Conservation (phyloP, 1,284 basidiomycete species). For the Takashimella koratensis region DNA sequence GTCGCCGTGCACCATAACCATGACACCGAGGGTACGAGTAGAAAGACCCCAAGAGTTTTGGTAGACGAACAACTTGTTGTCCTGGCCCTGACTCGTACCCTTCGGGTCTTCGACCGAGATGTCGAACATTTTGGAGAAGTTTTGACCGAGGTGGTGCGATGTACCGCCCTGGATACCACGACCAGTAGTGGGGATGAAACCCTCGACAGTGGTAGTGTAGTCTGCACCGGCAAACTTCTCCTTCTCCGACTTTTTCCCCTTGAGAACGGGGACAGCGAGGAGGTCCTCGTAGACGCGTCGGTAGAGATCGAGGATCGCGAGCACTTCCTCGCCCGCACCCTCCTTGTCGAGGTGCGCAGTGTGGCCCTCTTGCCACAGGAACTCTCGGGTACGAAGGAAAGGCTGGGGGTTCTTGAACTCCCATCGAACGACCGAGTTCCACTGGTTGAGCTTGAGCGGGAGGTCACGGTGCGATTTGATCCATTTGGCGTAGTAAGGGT, state of each 20-base stretch:
- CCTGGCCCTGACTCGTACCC: slow-evolving; percentile 26
- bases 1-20: slow-evolving; percentile 99
- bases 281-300: slow-evolving; percentile 94
- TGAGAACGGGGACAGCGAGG: slow-evolving; percentile 94
- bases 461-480: slow-evolving; percentile 97
- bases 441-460: slow-evolving; percentile 95
- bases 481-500: slow-evolving; percentile 98
- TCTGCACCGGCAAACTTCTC: slow-evolving; percentile 98
- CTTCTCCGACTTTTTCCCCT: slow-evolving; percentile 96
- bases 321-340: slow-evolving; percentile 89
- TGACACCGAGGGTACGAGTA: slow-evolving; percentile 94
- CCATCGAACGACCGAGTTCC: slow-evolving; percentile 99
- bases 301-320: slow-evolving; percentile 93
- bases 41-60: slow-evolving; percentile 99
- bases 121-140: slow-evolving; percentile 99
- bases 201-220: slow-evolving; percentile 98
- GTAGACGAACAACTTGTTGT: slow-evolving; percentile 75
- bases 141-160: slow-evolving; percentile 96
- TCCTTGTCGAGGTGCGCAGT: slow-evolving; percentile 85
- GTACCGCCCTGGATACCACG: slow-evolving; percentile 98
- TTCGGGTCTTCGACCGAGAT: slow-evolving; percentile 90
- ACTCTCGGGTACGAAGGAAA: slow-evolving; percentile 98
- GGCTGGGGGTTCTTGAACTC: slow-evolving; percentile 99
- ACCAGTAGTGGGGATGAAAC: slow-evolving; percentile 95
- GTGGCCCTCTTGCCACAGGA: slow-evolving; percentile 99